Conservation (phyloP, 768 basidiomycete species). For the Pholiota conissans region DNA sequence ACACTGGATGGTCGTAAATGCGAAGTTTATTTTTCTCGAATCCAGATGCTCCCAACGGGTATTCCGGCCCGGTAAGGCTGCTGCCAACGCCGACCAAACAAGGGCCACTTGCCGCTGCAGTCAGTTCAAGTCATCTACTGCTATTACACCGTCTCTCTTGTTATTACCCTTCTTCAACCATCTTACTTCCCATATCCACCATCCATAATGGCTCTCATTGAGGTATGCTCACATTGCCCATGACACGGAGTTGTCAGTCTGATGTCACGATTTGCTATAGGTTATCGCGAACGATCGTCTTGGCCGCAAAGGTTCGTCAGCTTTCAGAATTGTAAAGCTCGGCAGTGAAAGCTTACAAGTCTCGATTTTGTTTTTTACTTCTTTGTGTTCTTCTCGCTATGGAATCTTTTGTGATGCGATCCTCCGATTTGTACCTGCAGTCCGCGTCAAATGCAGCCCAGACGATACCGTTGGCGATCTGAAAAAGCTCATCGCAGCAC, state of each 20-base stretch:
- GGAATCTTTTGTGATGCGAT: background rate
- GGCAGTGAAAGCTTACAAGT: slow-evolving; percentile 4
- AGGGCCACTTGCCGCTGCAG: background rate
- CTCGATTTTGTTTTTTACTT: slow-evolving; percentile 4
- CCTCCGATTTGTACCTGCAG: slow-evolving; percentile 38
- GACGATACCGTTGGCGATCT: slow-evolving; percentile 97
- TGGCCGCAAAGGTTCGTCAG: slow-evolving; percentile 78
- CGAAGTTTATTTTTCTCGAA: too few relatives aligned
- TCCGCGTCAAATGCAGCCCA: slow-evolving; percentile 92
- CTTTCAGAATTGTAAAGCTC: too few relatives aligned
- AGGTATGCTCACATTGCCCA: slow-evolving; percentile 32
- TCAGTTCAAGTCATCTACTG: background rate
- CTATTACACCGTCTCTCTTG: background rate
- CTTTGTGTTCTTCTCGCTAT: background rate
- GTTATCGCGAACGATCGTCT: slow-evolving; percentile 96
- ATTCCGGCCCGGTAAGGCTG: background rate
- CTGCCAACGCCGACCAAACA: background rate
- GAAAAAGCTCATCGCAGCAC: slow-evolving; percentile 95
- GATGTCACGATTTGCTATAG: slow-evolving; percentile 34
- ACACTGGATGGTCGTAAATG: too few relatives aligned
- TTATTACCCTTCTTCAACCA: background rate
- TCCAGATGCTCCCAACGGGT: too few relatives aligned
- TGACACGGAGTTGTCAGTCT: background rate
- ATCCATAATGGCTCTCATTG: slow-evolving; percentile 55
- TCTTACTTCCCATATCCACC: background rate